These are phyloP conservation scores for Pythium rishiriense DNA, from an alignment of 352 stramenopile genomes.

Conservation along the genomic window DNA sequence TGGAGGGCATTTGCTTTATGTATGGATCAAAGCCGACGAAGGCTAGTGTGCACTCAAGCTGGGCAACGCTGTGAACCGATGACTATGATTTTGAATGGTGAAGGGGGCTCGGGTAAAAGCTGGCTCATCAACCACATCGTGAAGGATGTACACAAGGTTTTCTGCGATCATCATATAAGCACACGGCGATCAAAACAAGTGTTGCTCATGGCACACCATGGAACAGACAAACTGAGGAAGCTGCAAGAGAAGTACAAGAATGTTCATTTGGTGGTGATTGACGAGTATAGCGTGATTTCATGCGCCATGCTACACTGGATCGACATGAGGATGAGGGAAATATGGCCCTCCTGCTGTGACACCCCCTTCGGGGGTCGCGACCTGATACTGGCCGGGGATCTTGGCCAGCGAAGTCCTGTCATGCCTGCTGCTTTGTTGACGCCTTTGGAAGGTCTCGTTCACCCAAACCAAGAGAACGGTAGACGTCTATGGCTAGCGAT, in stretches of 20 bases:
- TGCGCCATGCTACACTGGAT: constrained; percentile 22
- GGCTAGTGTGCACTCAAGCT: no score
- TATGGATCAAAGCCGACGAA: constrained; percentile 1
- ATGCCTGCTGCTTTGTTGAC: constrained; percentile 3
- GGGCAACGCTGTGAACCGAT: background rate
- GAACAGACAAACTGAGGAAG: background rate
- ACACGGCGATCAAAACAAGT: constrained; percentile 9
- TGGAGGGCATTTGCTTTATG: background rate
- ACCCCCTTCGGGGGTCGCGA: constrained; percentile 14
- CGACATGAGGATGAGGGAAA: constrained; percentile 12
- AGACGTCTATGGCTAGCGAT: background rate
- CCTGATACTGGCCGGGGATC: constrained; percentile 15
- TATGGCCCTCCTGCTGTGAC: constrained; percentile 8
- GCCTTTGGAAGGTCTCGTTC: background rate
- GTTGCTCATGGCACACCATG: constrained; percentile 11
- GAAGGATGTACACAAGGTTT: constrained; percentile 10
- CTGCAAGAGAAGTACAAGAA: constrained; percentile 9
- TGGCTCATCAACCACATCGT: constrained; percentile 15
- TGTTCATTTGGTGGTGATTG: constrained; percentile 16
- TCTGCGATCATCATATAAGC: background rate
- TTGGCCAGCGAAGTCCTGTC: constrained; percentile 6
- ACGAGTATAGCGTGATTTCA: constrained; percentile 20
- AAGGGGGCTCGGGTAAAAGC: constrained; percentile 2
- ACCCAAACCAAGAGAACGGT: background rate
- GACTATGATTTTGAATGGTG: constrained; percentile 4